Evolutionary conservation across 2,329 filamentous ascomycete species (phyloP).

Genomic region (Gremmenia infestans): DNA sequence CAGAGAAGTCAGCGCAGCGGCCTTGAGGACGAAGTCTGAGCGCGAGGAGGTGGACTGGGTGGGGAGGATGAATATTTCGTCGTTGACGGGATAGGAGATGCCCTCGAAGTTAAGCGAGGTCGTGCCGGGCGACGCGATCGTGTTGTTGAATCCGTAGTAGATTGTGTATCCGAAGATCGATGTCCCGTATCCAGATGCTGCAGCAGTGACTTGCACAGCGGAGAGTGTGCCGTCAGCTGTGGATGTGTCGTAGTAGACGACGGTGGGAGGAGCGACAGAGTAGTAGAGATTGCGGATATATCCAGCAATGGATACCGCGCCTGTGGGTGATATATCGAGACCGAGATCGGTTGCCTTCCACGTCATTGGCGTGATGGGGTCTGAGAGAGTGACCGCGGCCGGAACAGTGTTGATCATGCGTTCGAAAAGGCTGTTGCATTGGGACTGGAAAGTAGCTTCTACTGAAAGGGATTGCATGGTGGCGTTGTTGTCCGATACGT

Average conservation of each 20-base stretch:
- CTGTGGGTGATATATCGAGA: slow-evolving; percentile 1
- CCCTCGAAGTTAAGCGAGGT: slow-evolving; percentile 7
- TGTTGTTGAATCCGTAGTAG: slow-evolving; percentile 9
- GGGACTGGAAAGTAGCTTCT: not conserved
- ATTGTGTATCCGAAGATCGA: slow-evolving; percentile 4
- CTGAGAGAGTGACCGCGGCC: slow-evolving; percentile 6
- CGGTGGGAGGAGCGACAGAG: not conserved
- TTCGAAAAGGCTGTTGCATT: slow-evolving; percentile 10
- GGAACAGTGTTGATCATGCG: slow-evolving; percentile 12
- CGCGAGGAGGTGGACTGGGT: slow-evolving; percentile 4
- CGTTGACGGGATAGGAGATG: slow-evolving; percentile 7
- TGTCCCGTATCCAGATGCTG: not conserved
- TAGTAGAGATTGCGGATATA: slow-evolving; percentile 8
- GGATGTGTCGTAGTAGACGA: not conserved
- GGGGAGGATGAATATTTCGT: slow-evolving; percentile 14
- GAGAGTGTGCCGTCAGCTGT: not conserved
- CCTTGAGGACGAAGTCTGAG: slow-evolving; percentile 5
- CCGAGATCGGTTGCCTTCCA: slow-evolving; percentile 6
- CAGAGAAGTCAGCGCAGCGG: slow-evolving; percentile 8
- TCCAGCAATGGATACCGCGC: slow-evolving; percentile 6
- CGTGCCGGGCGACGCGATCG: slow-evolving; percentile 5
- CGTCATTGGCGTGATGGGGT: slow-evolving; percentile 4
- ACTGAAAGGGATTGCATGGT: not conserved
- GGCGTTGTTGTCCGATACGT: slow-evolving; percentile 5
- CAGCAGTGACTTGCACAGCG: not conserved